Conservation (phyloP, 768 basidiomycete genomes). For the Lactarius trivialis region DNA sequence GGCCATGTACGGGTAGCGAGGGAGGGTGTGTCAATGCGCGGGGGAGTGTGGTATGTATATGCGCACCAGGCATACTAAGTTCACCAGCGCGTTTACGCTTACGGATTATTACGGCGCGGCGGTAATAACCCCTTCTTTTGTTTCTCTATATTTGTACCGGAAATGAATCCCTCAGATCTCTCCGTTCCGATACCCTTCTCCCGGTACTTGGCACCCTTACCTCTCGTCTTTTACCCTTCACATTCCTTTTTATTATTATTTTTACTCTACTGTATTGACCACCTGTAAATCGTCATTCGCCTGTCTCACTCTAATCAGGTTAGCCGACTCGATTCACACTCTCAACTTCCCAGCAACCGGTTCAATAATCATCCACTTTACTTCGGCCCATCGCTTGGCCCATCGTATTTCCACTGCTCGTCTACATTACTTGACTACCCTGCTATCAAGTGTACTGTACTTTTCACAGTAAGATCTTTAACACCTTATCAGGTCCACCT, state of each 20-base stretch:
- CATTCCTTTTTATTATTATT: not conserved
- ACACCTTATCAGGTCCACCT: not conserved
- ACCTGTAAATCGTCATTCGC: not conserved
- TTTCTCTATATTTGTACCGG: constrained; percentile 6
- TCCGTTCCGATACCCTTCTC: not conserved
- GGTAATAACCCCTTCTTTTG: constrained; percentile 2
- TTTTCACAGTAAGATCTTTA: too few species aligned
- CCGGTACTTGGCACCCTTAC: constrained; percentile 2
- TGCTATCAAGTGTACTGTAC: not conserved
- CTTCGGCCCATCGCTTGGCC: not conserved
- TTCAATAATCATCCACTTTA: not conserved
- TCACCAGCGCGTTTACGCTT: not conserved
- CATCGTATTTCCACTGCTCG: not conserved
- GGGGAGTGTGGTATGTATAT: constrained; percentile 12
- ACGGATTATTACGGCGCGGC: constrained; percentile 7
- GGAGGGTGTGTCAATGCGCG: not conserved
- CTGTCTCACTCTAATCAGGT: not conserved
- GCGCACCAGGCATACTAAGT: not conserved
- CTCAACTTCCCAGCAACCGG: not conserved
- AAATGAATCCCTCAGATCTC: constrained; percentile 12
- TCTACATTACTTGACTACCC: not conserved
- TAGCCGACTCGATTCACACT: not conserved
- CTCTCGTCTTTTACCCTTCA: not conserved
- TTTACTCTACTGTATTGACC: not conserved
- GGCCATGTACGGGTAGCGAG: constrained; percentile 1